A percentile compares a stretch with the other conserved stretches of the same genome.
These are phyloP conservation scores for Fusarium circinatum DNA, from an alignment of 2,329 filamentous ascomycete genomes.

Conservation along the genomic window DNA sequence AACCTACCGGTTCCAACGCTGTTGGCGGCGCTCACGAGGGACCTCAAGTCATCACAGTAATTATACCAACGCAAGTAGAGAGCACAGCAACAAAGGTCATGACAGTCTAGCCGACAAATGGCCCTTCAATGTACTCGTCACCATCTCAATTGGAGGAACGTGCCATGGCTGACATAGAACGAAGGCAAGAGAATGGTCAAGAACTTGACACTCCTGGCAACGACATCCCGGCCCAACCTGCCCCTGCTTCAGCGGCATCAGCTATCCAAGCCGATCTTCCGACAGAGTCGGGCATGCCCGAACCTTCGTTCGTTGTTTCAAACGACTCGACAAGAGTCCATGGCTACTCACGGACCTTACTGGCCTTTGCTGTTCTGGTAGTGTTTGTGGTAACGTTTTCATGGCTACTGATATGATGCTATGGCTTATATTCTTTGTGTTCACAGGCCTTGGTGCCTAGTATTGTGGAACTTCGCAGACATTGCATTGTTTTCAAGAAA, in stretches of 20 bases:
- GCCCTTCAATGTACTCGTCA: slow-evolving; percentile 11
- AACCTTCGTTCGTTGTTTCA: neutral
- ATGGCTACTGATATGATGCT: neutral
- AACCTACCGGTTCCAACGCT: neutral
- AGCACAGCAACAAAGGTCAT: slow-evolving; percentile 32
- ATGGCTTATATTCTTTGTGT: neutral
- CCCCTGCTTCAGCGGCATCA: neutral
- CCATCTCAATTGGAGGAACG: neutral
- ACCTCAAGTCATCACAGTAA: slow-evolving; percentile 39
- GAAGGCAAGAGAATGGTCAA: slow-evolving; percentile 2
- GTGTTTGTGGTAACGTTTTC: neutral
- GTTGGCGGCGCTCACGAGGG: neutral
- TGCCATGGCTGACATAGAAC: neutral
- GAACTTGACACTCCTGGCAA: neutral
- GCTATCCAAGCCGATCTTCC: neutral
- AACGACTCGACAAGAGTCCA: neutral
- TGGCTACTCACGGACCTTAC: neutral
- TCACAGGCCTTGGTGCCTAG: neutral
- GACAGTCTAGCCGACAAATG: slow-evolving; percentile 25
- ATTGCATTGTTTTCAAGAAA: slow-evolving; percentile 2
- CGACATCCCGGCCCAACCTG: neutral
- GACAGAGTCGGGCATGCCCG: neutral
- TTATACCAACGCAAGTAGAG: slow-evolving; percentile 34
- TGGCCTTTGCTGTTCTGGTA: neutral
- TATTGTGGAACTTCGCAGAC: neutral